These are phyloP conservation scores for Mycena amicta DNA, from an alignment of 768 basidiomycete species.

Conservation along the genomic window DNA sequence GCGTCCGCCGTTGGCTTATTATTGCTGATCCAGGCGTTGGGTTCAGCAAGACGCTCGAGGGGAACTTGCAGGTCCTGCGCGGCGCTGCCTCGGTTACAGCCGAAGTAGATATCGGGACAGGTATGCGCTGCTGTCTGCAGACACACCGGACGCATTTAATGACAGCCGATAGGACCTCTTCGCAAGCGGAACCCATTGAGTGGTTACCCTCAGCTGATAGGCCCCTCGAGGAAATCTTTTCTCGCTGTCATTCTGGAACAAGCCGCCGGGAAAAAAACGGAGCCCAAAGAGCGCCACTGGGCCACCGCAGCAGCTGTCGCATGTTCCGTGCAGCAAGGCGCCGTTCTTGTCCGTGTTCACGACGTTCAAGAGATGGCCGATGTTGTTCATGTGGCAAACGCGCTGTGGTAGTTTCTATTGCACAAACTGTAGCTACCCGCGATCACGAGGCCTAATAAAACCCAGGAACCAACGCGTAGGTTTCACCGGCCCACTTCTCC, in stretches of 20 bases:
- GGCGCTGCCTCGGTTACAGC: constrained; percentile 49
- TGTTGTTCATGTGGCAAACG: constrained; percentile 66
- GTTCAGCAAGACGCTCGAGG: constrained; percentile 85
- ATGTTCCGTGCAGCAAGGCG: constrained; percentile 74
- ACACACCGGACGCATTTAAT: not conserved
- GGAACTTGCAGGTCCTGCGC: constrained; percentile 71
- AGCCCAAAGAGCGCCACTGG: constrained; percentile 68
- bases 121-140: constrained; percentile 23
- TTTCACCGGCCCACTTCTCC: constrained; percentile 30
- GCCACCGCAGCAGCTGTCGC: constrained; percentile 81
- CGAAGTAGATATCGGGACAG: constrained; percentile 35
- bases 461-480: constrained; percentile 34
- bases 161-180: constrained; percentile 10
- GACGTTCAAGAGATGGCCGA: constrained; percentile 76
- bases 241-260: constrained; percentile 65
- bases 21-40: constrained; percentile 92
- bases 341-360: constrained; percentile 79
- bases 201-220: constrained; percentile 72
- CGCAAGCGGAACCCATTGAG: constrained; percentile 48
- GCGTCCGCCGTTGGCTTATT: constrained; percentile 85
- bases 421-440: not conserved
- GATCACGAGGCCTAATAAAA: constrained; percentile 29
- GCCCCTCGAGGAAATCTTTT: constrained; percentile 84
- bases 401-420: constrained; percentile 45
- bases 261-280: constrained; percentile 52